These are phyloP conservation scores for Claviceps africana DNA, from an alignment of 2,329 filamentous ascomycete species.

Conservation along the genomic window DNA sequence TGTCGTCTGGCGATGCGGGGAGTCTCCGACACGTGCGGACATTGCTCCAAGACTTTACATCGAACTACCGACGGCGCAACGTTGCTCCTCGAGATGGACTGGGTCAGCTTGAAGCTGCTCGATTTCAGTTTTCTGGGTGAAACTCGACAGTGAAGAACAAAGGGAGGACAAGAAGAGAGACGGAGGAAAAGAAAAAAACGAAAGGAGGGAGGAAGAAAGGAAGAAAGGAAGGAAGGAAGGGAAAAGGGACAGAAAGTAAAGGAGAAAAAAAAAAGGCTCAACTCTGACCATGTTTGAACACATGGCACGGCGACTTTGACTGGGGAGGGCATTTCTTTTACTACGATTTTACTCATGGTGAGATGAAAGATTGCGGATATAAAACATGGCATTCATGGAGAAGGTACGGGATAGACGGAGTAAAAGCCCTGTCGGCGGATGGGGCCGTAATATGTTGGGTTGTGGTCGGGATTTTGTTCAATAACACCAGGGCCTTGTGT, in stretches of 20 bases:
- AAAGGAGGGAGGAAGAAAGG: background rate
- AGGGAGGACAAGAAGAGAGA: too few species aligned
- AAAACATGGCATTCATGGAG: background rate
- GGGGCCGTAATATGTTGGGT: background rate
- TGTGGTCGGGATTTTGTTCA: background rate
- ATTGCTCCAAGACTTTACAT: constrained; percentile 91
- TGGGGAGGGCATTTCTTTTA: background rate
- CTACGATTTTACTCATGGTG: background rate
- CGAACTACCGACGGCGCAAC: constrained; percentile 82
- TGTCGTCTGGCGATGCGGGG: constrained; percentile 47
- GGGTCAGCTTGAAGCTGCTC: constrained; percentile 70
- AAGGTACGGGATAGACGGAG: background rate
- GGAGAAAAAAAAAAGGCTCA: too few species aligned
- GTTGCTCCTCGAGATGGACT: constrained; percentile 89
- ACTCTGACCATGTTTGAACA: background rate
- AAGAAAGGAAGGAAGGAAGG: too few species aligned
- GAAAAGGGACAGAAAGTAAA: too few species aligned
- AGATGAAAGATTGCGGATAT: background rate
- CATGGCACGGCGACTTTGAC: background rate
- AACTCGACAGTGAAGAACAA: background rate
- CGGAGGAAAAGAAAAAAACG: background rate
- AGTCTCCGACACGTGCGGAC: constrained; percentile 64
- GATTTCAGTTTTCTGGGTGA: constrained; percentile 61
- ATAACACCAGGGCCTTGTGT: background rate
- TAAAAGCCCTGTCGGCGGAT: background rate